Percentiles rank a stretch among this genome's conserved stretches.
These are phyloP conservation scores for Sugiyamaella boreocaroliniensis DNA, from an alignment of 805 yeast genomes.

Conservation along the genomic window DNA sequence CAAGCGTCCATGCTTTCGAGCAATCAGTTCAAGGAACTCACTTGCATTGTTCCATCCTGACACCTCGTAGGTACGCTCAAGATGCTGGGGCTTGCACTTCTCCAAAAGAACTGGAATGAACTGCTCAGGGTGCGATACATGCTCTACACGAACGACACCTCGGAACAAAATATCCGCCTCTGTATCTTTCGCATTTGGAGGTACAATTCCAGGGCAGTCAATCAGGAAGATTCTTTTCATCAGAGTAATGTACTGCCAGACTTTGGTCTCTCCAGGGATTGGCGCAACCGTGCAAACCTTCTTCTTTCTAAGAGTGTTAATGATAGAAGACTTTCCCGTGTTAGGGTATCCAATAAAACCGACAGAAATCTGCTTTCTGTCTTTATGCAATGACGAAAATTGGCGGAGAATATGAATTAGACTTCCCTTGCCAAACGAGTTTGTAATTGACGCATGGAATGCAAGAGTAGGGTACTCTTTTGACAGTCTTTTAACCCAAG, in stretches of 20 bases:
- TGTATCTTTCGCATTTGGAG: slow-evolving; percentile 83
- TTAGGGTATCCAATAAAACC: slow-evolving; percentile 98
- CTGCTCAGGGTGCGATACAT: slow-evolving; percentile 91
- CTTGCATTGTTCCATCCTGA: slow-evolving; percentile 74
- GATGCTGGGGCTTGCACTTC: slow-evolving; percentile 81
- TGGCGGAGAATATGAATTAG: slow-evolving; percentile 89
- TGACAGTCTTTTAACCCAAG: slow-evolving; percentile 95
- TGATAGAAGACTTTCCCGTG: slow-evolving; percentile 95
- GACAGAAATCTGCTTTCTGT: slow-evolving; percentile 91
- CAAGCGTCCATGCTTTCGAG: slow-evolving; percentile 87
- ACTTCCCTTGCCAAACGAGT: slow-evolving; percentile 96
- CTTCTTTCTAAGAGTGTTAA: slow-evolving; percentile 87
- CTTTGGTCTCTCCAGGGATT: slow-evolving; percentile 97
- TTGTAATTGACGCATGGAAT: slow-evolving; percentile 95
- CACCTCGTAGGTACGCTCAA: slow-evolving; percentile 92
- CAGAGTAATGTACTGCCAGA: slow-evolving; percentile 96
- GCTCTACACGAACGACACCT: slow-evolving; percentile 98
- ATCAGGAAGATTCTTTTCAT: slow-evolving; percentile 93
- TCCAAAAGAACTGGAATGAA: slow-evolving; percentile 79
- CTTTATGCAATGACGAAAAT: slow-evolving; percentile 82
- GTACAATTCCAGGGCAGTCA: slow-evolving; percentile 99
- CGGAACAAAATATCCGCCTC: slow-evolving; percentile 89
- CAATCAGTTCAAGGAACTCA: slow-evolving; percentile 84
- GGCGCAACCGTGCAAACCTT: slow-evolving; percentile 98
- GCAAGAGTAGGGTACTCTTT: slow-evolving; percentile 92